Evolutionary conservation across 495 filamentous ascomycete genomes (phyloP), one percentile per base, ranked within the genome.

Genomic region (Beverwykella pulmonaria): DNA sequence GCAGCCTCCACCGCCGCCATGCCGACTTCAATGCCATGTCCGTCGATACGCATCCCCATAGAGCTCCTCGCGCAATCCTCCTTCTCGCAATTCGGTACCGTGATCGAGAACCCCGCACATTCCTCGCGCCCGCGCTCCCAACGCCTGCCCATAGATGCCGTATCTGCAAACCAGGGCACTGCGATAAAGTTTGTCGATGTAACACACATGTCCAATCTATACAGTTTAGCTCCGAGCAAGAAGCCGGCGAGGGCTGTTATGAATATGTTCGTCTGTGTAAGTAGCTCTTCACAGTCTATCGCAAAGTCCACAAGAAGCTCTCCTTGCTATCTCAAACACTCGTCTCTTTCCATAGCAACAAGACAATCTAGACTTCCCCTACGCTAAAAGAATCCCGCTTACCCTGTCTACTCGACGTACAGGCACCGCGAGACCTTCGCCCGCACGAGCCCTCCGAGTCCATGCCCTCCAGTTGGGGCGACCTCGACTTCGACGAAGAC

Each of bases 151-250:
- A 47, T 59, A 64, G 34, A 36, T 1, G 76, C 79, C 6, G 78
- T 82, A 0, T 74, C 78, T 19, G 86, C 91, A 68, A 98, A 98
- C 81, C 94, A 98, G 80, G 87, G 88, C 70, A 88, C 88, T 47
- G 93, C 94, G 5, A 82, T 92, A 70, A 97, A 96, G 79, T 93
- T 91, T 80, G 83, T 85, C 63, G 84, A 90, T 71, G 85, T 97
- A 56, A 89, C 92, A 17, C 84, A 85, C 9, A 79, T 92, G 68
- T 69, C 77, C 36, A 84, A 96, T 74, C 78, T 83, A 58, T 96
- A 96, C 76, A 76, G 75, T 57, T 76, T 79, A 30, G 84, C 89
- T 6, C 87, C 88, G 8, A 93, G 87, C 77, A 78, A 82, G 6
- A 76, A 77, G 29, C 77, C 83, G n/a, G 83, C 83, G 9, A 76